Evolutionary conservation across 2,329 filamentous ascomycete species (phyloP), one percentile per base, ranked within the genome.

Genomic region (Colletotrichum gloeosporioides): DNA sequence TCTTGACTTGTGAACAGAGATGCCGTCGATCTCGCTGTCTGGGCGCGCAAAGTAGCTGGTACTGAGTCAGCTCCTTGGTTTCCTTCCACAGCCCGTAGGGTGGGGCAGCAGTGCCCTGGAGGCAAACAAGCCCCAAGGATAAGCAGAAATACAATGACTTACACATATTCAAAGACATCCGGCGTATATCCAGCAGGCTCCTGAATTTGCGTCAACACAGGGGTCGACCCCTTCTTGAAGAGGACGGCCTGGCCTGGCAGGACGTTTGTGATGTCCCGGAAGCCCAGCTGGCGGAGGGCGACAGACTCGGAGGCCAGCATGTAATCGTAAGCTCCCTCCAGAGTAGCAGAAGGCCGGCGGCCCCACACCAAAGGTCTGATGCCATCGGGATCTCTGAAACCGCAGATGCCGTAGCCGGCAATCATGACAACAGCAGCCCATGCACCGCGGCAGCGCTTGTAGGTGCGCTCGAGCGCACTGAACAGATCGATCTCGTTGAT

Each of bases 241-340:
- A 98, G 95, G 77, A 98, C 95, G 4, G 95, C 95, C 85, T 98
- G 91, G 27, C 96, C 96, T 0, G 96, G 95, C 70, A 93, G 86
- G 78, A 98, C 94, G 81, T 98, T 94, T 53, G 90, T 86, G 80
- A 98, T 93, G 81, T 95, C 89, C 39, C 85, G 88, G 86, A 97
- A 98, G 18, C 95, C 95, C 64, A 96, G 92, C 83, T 98, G 95
- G 62, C 91, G 91, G 63, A 98, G 87, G 10, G 95, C 96, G 66
- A 98, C 93, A 10, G 94, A 96, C 85, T 98, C 96, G 0, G 95
- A 98, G 1, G 95, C 95, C 88, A 98, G 92, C 90, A 98, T 95
- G 87, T 98, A 98, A 85, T 98, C 96, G 76, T 86, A 93, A 8
- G 92, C 92, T 6, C 90, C 88, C 44, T 91, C 89, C 53, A 92